Conservation (phyloP, 768 basidiomycete species). For the Leccinum subgranulosum region DNA sequence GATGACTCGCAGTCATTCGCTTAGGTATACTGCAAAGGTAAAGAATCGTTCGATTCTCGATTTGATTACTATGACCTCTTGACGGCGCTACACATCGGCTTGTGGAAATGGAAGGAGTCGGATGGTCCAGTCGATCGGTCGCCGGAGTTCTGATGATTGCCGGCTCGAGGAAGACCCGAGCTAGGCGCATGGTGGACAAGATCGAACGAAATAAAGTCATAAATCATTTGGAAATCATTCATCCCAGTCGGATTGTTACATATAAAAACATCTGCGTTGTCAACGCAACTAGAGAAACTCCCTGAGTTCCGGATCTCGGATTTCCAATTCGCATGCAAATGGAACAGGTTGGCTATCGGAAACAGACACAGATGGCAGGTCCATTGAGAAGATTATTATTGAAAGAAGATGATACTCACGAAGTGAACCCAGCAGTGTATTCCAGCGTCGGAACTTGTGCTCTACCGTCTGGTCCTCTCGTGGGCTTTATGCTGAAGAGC, state of each 20-base stretch:
- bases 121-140: no score
- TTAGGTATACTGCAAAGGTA: neutral
- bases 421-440: conserved; percentile 5
- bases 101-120: neutral
- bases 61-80: no score
- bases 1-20: neutral
- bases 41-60: neutral
- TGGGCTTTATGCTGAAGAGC: conserved; percentile 19
- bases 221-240: neutral
- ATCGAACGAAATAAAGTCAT: neutral
- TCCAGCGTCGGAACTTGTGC: conserved; percentile 10
- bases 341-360: neutral
- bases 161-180: no score
- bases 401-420: neutral
- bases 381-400: neutral
- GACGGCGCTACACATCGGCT: no score
- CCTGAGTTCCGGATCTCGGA: conserved; percentile 1
- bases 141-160: no score
- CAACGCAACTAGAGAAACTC: neutral
- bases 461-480: conserved; percentile 18
- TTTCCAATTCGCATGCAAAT: neutral
- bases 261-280: neutral
- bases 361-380: neutral
- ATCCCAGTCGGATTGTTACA: neutral
- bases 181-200: no score